These are phyloP conservation scores for Castanospermum australe DNA, from an alignment of 306 rosid species.

Conservation along the genomic window DNA sequence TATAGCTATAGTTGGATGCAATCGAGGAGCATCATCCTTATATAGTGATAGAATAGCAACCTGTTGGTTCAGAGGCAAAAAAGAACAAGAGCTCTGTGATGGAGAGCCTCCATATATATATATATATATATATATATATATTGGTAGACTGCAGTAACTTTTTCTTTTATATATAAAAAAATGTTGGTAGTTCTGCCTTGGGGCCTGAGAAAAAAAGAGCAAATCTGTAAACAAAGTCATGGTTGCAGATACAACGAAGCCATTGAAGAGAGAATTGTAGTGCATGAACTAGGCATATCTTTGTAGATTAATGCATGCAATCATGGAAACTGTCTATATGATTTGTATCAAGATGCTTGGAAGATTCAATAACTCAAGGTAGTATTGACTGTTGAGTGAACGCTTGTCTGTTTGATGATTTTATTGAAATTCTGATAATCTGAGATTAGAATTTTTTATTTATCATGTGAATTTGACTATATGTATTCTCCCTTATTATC, in stretches of 20 bases:
- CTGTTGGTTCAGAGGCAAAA: not conserved
- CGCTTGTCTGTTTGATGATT: not conserved
- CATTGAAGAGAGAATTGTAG: not conserved
- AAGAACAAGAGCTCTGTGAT: not conserved
- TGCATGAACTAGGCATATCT: not conserved
- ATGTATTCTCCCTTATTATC: not conserved
- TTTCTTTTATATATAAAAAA: not conserved
- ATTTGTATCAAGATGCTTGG: conserved; percentile 5
- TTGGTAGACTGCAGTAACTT: not conserved
- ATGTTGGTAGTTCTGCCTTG: not conserved
- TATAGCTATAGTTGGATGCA: not conserved
- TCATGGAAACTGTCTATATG: not conserved
- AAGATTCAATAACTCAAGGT: not conserved
- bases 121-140: not conserved
- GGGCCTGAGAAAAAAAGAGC: not conserved
- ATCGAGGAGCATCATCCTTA: not conserved
- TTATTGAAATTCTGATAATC: conserved; percentile 11
- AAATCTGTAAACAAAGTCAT: not conserved
- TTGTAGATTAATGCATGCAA: not conserved
- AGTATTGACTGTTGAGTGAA: not conserved
- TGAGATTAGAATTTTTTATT: not conserved
- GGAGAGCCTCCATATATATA: not conserved
- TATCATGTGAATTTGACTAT: not conserved
- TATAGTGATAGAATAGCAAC: not conserved
- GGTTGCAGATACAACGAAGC: not conserved